These are phyloP conservation scores for Claviceps sorghi DNA, from an alignment of 2,329 filamentous ascomycete genomes.

Conservation along the genomic window DNA sequence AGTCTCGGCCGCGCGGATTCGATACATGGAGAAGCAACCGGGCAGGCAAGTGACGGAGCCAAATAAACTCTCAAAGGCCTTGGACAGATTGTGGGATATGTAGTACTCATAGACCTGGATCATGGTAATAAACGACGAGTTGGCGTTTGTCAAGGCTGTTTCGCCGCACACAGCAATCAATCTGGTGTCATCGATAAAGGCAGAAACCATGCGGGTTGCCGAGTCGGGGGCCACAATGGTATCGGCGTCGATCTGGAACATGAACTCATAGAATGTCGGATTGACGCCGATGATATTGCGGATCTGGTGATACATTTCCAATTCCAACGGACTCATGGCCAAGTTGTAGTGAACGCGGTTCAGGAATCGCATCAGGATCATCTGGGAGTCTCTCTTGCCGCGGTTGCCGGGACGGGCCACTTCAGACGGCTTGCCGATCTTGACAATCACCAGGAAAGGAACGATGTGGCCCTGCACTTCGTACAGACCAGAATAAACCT, in stretches of 20 bases:
- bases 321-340: conserved; percentile 86
- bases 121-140: conserved; percentile 90
- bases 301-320: conserved; percentile 98
- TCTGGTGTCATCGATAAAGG: conserved; percentile 81
- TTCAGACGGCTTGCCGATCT: conserved; percentile 95
- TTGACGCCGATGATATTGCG: conserved; percentile 98
- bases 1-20: conserved; percentile 82
- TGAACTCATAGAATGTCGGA: conserved; percentile 94
- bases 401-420: conserved; percentile 90
- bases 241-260: conserved; percentile 94
- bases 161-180: conserved; percentile 93
- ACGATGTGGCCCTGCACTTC: conserved; percentile 97
- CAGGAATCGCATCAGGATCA: conserved; percentile 96
- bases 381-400: conserved; percentile 98
- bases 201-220: conserved; percentile 77
- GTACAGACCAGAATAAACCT: conserved; percentile 94
- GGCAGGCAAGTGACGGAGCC: conserved; percentile 95
- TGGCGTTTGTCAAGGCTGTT: conserved; percentile 83
- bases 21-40: conserved; percentile 98
- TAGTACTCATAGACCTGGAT: conserved; percentile 99
- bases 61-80: conserved; percentile 95
- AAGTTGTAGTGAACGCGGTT: conserved; percentile 98
- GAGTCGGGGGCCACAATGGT: conserved; percentile 85
- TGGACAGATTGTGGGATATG: conserved; percentile 93
- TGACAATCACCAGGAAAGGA: conserved; percentile 91